A percentile compares a stretch with the other conserved stretches of the same genome.
These are phyloP conservation scores for Pseudopithomyces chartarum DNA, from an alignment of 2,329 filamentous ascomycete genomes.

Conservation along the genomic window DNA sequence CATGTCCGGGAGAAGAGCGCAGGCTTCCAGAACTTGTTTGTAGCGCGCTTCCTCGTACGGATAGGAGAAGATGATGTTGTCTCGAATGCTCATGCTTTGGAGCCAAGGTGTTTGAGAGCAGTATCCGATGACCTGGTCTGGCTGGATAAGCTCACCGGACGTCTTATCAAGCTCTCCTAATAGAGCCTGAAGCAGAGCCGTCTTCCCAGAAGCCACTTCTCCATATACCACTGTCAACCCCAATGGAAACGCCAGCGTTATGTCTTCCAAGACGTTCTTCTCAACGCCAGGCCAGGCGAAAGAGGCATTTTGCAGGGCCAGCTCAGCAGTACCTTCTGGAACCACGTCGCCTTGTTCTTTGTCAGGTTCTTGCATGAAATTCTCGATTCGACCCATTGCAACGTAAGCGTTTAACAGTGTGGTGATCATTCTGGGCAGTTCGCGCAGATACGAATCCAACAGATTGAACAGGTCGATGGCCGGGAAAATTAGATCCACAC, in stretches of 20 bases:
- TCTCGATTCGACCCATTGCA: constrained; percentile 78
- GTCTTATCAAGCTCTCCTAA: constrained; percentile 64
- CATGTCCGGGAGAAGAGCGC: constrained; percentile 66
- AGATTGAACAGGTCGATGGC: constrained; percentile 80
- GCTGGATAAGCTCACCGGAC: constrained; percentile 56
- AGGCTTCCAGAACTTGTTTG: constrained; percentile 70
- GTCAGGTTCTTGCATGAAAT: constrained; percentile 85
- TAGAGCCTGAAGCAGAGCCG: constrained; percentile 63
- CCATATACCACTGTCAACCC: constrained; percentile 67
- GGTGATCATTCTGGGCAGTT: constrained; percentile 76
- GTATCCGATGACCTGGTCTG: constrained; percentile 64
- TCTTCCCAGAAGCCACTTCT: constrained; percentile 69
- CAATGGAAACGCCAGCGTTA: constrained; percentile 59
- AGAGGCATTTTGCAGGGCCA: constrained; percentile 65
- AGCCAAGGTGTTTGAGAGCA: constrained; percentile 71
- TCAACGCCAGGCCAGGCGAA: constrained; percentile 79
- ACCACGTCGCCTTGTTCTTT: constrained; percentile 60
- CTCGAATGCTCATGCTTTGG: constrained; percentile 71
- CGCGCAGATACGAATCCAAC: constrained; percentile 73
- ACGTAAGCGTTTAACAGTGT: constrained; percentile 81
- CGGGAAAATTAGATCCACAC: constrained; percentile 84
- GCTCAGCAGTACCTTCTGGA: constrained; percentile 40
- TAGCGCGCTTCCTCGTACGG: constrained; percentile 72
- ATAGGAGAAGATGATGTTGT: constrained; percentile 69
- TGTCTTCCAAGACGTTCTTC: constrained; percentile 59